Evolutionary conservation across 129 eudicot genomes (phyloP).

Genomic region (Glebionis coronaria): DNA sequence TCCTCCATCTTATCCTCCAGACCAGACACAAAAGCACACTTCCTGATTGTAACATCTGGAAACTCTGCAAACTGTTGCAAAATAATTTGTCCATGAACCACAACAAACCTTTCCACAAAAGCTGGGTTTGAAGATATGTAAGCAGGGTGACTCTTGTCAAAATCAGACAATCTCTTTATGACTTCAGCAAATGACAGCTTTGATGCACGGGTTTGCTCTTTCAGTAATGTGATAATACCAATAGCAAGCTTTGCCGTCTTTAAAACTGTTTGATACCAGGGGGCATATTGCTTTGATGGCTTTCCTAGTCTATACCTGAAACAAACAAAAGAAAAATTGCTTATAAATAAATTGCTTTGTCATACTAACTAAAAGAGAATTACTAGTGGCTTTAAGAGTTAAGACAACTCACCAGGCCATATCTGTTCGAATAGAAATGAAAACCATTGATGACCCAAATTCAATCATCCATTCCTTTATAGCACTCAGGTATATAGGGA

Average conservation of each 20-base stretch:
- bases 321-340: slow-evolving; percentile 7
- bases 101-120: slow-evolving; percentile 69
- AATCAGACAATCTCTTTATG: slow-evolving; percentile 66
- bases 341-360: too few species aligned
- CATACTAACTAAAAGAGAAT: background rate
- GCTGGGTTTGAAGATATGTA: slow-evolving; percentile 68
- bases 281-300: slow-evolving; percentile 89
- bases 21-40: slow-evolving; percentile 66
- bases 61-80: slow-evolving; percentile 84
- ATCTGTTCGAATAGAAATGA: slow-evolving; percentile 88
- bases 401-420: slow-evolving; percentile 76
- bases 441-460: slow-evolving; percentile 88
- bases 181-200: slow-evolving; percentile 73
- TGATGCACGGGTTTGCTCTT: slow-evolving; percentile 92
- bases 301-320: slow-evolving; percentile 97
- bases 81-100: slow-evolving; percentile 93
- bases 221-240: slow-evolving; percentile 71
- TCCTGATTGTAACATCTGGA: slow-evolving; percentile 79
- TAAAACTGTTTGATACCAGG: slow-evolving; percentile 92
- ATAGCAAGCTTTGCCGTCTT: slow-evolving; percentile 87
- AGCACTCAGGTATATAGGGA: slow-evolving; percentile 83
- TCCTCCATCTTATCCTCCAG: slow-evolving; percentile 76
- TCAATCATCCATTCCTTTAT: slow-evolving; percentile 98
- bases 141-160: slow-evolving; percentile 71
- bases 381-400: background rate